A percentile compares a stretch with the other conserved stretches of the same genome.
Conservation (phyloP, 106 monocot genomes). For the Vanilla planifolia region DNA sequence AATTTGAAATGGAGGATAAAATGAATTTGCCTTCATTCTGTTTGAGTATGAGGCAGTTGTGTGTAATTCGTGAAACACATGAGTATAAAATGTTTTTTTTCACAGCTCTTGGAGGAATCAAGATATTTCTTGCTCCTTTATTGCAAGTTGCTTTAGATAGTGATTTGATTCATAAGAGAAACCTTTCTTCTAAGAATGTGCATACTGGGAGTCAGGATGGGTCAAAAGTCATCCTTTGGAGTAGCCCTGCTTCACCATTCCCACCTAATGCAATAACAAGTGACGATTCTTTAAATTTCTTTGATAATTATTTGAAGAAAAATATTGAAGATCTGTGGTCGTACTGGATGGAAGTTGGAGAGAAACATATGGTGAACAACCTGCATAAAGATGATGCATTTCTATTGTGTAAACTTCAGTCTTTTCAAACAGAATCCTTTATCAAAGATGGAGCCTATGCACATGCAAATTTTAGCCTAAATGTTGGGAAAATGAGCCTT, state of each 20-base stretch:
- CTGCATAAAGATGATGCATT: conserved; percentile 30
- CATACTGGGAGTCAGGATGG: conserved; percentile 2
- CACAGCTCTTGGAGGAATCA: conserved; percentile 36
- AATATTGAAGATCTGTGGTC: conserved; percentile 24
- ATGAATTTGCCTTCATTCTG: conserved; percentile 24
- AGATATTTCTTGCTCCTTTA: conserved; percentile 18
- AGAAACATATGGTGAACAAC: conserved; percentile 22
- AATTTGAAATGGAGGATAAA: neutral
- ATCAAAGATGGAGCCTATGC: conserved; percentile 10
- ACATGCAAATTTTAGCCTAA: conserved; percentile 31
- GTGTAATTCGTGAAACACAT: conserved; percentile 14
- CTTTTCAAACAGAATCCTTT: conserved; percentile 25
- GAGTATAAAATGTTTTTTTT: conserved; percentile 24
- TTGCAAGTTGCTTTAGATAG: conserved; percentile 3
- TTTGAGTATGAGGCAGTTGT: conserved; percentile 34
- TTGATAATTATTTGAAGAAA: conserved; percentile 15
- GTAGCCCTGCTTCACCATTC: conserved; percentile 35
- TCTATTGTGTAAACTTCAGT: conserved; percentile 46
- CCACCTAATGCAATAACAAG: conserved; percentile 5
- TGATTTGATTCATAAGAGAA: conserved; percentile 9
- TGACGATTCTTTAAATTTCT: conserved; percentile 9
- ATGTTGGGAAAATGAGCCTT: conserved; percentile 54
- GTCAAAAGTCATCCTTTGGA: conserved; percentile 36
- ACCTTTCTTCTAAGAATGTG: conserved; percentile 11
- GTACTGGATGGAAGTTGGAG: conserved; percentile 35